Percentiles rank a stretch among this genome's conserved stretches.
These are phyloP conservation scores for Melanopsichium pennsylvanicum DNA, from an alignment of 1,284 basidiomycete genomes.

Conservation along the genomic window DNA sequence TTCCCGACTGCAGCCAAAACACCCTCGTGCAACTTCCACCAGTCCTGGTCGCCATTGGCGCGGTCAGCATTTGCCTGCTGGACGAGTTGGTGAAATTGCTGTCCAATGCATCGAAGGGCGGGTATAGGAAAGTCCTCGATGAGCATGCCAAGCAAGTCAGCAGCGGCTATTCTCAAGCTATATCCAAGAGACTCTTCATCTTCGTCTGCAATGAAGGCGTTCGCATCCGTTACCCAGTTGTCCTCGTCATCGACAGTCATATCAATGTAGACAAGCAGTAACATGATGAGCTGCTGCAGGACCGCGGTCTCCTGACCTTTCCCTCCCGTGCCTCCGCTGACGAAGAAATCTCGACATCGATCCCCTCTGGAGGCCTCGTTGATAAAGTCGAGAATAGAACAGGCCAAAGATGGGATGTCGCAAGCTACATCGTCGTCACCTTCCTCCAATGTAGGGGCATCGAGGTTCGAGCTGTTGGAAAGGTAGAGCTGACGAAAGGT, in stretches of 20 bases:
- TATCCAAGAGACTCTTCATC: conserved; percentile 87
- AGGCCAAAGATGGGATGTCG: conserved; percentile 76
- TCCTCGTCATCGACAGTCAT: conserved; percentile 94
- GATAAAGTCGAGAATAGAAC: conserved; percentile 82
- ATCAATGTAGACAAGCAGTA: conserved; percentile 78
- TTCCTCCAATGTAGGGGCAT: conserved; percentile 75
- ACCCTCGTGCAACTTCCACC: conserved; percentile 84
- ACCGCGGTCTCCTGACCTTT: conserved; percentile 67
- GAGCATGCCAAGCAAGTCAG: conserved; percentile 83
- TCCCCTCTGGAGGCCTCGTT: conserved; percentile 74
- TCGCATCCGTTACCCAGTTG: conserved; percentile 85
- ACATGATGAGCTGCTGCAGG: conserved; percentile 71
- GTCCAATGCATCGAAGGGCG: conserved; percentile 69
- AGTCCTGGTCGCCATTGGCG: conserved; percentile 62
- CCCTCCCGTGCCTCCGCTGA: conserved; percentile 61
- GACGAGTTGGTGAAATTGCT: conserved; percentile 68
- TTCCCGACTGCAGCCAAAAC: conserved; percentile 84
- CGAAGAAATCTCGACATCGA: conserved; percentile 74
- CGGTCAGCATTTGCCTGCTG: conserved; percentile 68
- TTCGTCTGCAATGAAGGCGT: conserved; percentile 91
- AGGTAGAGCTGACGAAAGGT: conserved; percentile 44
- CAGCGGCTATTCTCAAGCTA: conserved; percentile 81
- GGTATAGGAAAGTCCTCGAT: conserved; percentile 75
- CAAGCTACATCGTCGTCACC: conserved; percentile 74
- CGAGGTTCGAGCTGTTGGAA: conserved; percentile 68